These are phyloP conservation scores for Leptographium procerum DNA, from an alignment of 2,329 filamentous ascomycete genomes.

Conservation along the genomic window DNA sequence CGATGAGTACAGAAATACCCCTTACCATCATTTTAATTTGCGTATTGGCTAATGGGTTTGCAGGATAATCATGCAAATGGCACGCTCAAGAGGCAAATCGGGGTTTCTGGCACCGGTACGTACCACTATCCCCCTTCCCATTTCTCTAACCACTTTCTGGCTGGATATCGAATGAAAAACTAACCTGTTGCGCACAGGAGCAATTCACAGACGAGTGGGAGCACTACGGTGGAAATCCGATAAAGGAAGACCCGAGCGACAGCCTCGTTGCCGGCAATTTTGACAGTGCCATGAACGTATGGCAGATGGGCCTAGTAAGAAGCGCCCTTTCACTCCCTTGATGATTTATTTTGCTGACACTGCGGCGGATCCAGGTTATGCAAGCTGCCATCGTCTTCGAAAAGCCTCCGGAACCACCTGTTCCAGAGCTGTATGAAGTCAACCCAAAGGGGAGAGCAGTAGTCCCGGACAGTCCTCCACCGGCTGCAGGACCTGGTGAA, in stretches of 20 bases:
- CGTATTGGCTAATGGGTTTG: too few relatives aligned
- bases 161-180: too few relatives aligned
- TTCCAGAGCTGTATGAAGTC: background rate
- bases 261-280: slow-evolving; percentile 1
- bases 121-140: too few relatives aligned
- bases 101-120: background rate
- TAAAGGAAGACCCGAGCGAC: background rate
- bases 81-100: background rate
- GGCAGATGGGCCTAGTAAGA: slow-evolving; percentile 7
- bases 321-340: too few relatives aligned
- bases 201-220: slow-evolving; percentile 10
- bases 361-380: too few relatives aligned
- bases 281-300: slow-evolving; percentile 1
- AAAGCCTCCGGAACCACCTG: background rate
- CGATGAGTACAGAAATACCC: background rate
- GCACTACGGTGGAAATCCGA: background rate
- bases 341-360: too few relatives aligned
- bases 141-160: too few relatives aligned
- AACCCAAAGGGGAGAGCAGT: background rate
- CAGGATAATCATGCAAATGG: too few relatives aligned
- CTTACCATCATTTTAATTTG: too few relatives aligned
- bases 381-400: background rate
- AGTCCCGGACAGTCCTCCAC: too few relatives aligned
- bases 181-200: too few relatives aligned
- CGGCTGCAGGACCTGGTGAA: too few relatives aligned